Conservation (phyloP, 805 yeast genomes). For the Hanseniaspora hatyaiensis region DNA sequence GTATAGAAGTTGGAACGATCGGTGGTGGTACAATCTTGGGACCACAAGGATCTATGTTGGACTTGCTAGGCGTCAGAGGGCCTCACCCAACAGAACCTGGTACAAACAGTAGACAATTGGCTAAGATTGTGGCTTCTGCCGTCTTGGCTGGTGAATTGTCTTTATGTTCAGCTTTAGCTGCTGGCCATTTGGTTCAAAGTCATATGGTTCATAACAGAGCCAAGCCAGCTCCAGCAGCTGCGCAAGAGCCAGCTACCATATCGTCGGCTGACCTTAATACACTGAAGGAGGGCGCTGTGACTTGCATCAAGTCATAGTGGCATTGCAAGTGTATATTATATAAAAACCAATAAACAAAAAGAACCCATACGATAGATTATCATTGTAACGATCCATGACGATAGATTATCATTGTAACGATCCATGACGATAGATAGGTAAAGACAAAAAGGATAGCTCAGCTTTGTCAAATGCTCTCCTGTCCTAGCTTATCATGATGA, state of each 20-base stretch:
- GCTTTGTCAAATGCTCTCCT: too few species aligned
- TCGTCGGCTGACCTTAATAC: slow-evolving; percentile 34
- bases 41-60: slow-evolving; percentile 94
- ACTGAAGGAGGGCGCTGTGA: slow-evolving; percentile 60
- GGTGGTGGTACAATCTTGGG: slow-evolving; percentile 98
- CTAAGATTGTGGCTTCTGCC: slow-evolving; percentile 83
- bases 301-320: slow-evolving; percentile 48
- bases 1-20: slow-evolving; percentile 96
- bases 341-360: too few species aligned
- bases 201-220: slow-evolving; percentile 93
- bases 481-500: too few species aligned
- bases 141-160: slow-evolving; percentile 95
- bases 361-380: too few species aligned
- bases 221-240: slow-evolving; percentile 29
- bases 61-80: slow-evolving; percentile 85
- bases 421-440: too few species aligned
- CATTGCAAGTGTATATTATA: background rate
- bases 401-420: too few species aligned
- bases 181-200: slow-evolving; percentile 94
- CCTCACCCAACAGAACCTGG: slow-evolving; percentile 93
- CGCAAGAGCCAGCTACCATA: slow-evolving; percentile 25
- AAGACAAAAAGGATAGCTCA: too few species aligned
- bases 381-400: too few species aligned
- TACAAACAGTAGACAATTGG: slow-evolving; percentile 84
- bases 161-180: slow-evolving; percentile 89